Evolutionary conservation across 2,329 filamentous ascomycete genomes (phyloP), one percentile per base, ranked within the genome.

Genomic region (Diaporthe amygdali): DNA sequence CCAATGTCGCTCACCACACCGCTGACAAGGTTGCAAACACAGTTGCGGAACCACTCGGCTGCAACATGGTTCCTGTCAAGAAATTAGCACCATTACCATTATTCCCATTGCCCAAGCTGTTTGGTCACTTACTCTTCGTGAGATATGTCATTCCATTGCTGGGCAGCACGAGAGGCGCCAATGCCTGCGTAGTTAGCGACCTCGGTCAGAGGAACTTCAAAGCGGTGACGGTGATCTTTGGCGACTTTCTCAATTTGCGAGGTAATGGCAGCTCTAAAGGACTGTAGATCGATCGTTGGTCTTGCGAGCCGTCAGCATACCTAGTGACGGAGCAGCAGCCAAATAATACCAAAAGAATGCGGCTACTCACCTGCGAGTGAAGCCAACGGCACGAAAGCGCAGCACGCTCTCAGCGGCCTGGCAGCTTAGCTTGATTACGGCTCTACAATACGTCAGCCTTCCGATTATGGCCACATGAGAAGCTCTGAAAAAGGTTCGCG

Each of bases 391-490:
- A 0, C 67, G 56, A 27, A 71, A 71, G 41, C 49, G 49, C 32
- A 71, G 30, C 14, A 69, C 70, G 30, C 49, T 56, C 20, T 69
- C 66, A 5, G 56, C 66, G 6, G 70, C 70, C n/a, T 69, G 39
- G 17, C 39, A 44, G 30, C 27, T 47, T 3, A 71, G 66, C n/a
- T 69, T 32, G 3, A 56, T 46, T 1, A 71, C 66, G 8, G 32
- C n/a, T 6, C 70, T 71, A 12, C 7, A 4, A 10, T 9, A 2
- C 20, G 41, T 71, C 15, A 71, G 49, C 25, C 20, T 10, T 12
- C 27, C 20, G 2, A 12, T 15, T 0, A n/a, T n/a, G n/a, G n/a
- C n/a, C n/a, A n/a, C n/a, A n/a, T n/a, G n/a, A n/a, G n/a, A n/a
- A n/a, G n/a, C n/a, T n/a, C n/a, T n/a, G n/a, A n/a, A n/a, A n/a